These are phyloP conservation scores for Lepidium didymum DNA, from an alignment of 345 rosid genomes.

Conservation along the genomic window DNA sequence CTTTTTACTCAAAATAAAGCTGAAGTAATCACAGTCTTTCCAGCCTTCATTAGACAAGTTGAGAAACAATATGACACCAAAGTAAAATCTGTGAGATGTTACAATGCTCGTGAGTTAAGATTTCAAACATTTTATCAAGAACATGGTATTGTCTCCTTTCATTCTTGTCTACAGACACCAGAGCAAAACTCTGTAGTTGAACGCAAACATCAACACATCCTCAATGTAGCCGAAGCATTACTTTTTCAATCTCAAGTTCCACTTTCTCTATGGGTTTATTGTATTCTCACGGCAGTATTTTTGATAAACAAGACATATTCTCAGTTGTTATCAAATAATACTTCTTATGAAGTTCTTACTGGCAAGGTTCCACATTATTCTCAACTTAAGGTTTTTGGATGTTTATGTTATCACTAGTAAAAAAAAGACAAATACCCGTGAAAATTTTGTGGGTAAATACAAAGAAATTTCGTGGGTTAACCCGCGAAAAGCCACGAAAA, in stretches of 20 bases:
- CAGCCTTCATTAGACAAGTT: background rate
- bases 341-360: rapidly evolving
- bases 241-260: background rate
- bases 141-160: background rate
- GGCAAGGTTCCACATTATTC: rapidly evolving
- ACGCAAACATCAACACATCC: background rate
- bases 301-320: background rate
- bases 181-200: background rate
- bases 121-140: background rate
- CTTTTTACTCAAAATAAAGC: background rate
- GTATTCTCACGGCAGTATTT: rapidly evolving
- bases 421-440: too few species aligned
- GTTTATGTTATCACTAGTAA: too few species aligned
- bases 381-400: background rate
- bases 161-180: background rate
- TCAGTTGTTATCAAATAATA: rapidly evolving
- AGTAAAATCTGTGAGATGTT: background rate
- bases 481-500: too few species aligned
- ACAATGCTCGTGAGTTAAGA: background rate
- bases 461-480: too few species aligned
- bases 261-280: background rate
- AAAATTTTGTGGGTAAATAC: too few species aligned
- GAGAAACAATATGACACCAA: background rate
- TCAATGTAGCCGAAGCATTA: rapidly evolving
- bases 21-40: background rate